Evolutionary conservation across 164 flowering plant species (phyloP).

Genomic region (Buxus sempervirens): DNA sequence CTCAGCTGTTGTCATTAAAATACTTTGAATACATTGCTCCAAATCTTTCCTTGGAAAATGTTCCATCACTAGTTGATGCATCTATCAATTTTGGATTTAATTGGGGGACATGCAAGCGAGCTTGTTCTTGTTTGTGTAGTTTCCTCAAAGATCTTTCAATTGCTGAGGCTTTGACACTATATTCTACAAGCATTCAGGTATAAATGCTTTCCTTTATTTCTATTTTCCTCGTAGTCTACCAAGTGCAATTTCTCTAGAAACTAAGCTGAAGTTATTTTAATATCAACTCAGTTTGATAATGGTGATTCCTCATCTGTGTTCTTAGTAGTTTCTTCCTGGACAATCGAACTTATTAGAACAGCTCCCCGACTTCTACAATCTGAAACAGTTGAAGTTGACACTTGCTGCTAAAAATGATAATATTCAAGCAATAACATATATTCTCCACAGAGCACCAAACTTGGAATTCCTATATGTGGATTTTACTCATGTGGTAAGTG

Average conservation of each 20-base stretch:
- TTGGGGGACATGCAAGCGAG: neutral
- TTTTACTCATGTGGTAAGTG: slow-evolving; percentile 10
- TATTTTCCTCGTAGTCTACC: too few species aligned
- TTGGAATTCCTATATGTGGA: slow-evolving; percentile 14
- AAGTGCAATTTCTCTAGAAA: too few species aligned
- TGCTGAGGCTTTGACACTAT: slow-evolving; percentile 10
- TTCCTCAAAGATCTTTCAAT: slow-evolving; percentile 9
- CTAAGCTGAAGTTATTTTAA: too few species aligned
- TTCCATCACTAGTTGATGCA: slow-evolving; percentile 12
- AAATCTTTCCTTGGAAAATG: slow-evolving; percentile 3
- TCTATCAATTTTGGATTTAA: slow-evolving; percentile 2
- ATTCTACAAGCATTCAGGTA: slow-evolving; percentile 15
- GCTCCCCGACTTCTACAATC: slow-evolving; percentile 9
- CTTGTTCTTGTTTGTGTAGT: neutral
- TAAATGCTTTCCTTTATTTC: neutral
- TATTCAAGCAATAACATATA: neutral
- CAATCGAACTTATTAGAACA: slow-evolving; percentile 6
- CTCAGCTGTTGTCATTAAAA: slow-evolving; percentile 8
- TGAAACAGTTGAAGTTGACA: slow-evolving; percentile 12
- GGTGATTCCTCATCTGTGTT: neutral
- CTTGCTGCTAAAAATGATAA: slow-evolving; percentile 2
- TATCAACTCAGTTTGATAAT: too few species aligned
- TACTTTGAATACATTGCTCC: neutral
- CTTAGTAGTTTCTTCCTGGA: slow-evolving; percentile 11
- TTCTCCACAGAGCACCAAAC: slow-evolving; percentile 12